Base-by-base conservation (phyloP, 2,329 filamentous ascomycete genomes). In the Colletotrichum lindemuthianum region DNA sequence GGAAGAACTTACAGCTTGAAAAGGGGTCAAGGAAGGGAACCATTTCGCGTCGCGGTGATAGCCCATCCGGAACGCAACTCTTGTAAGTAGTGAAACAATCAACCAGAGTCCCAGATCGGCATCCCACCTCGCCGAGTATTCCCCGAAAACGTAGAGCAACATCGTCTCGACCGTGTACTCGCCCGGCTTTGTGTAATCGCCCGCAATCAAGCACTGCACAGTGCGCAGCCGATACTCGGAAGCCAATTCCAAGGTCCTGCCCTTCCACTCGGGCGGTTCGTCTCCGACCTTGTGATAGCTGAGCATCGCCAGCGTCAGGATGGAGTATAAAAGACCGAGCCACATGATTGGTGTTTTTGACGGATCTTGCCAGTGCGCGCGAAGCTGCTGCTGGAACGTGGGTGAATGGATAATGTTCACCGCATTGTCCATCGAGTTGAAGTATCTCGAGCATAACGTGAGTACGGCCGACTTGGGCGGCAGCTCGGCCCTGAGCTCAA, bases 391-490 rank as follows among this genome's bases (percentile, higher is more conserved):
- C 72, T 95, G 89, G 72, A 97, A 97, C 0, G 92, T 94, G 10
- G 93, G 94, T 0, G 89, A 89, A 72, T 96, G 92, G 54, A 96
- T 86, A 68, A 96, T 88, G 73, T 88, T 89, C 74, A 89, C 87
- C n/a, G 86, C 84, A 43, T 86, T 87, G 68, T 90, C 88, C 77
- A 88, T 84, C 0, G 91, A 95, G 74, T 95, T 95, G 81, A 98
- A 97, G 74, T 96, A 99, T 65, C 95, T 88, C 67, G 90, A 90
- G 66, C 97, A 91, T 15, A 98, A 83, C 32, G 92, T 89, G 71
- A 97, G 88, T n/a, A 96, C 90, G 32, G 89, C 91, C 41, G 91
- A 88, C 73, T 93, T 95, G 0, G 90, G 84, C 2, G 96, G 96
- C 45, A 98, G 85, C 53, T 90, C 88, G 34, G 90, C 86, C 67